phyloP scores from a whole-genome alignment of 768 basidiomycete species.

The Pulveroboletus sp. region DNA sequence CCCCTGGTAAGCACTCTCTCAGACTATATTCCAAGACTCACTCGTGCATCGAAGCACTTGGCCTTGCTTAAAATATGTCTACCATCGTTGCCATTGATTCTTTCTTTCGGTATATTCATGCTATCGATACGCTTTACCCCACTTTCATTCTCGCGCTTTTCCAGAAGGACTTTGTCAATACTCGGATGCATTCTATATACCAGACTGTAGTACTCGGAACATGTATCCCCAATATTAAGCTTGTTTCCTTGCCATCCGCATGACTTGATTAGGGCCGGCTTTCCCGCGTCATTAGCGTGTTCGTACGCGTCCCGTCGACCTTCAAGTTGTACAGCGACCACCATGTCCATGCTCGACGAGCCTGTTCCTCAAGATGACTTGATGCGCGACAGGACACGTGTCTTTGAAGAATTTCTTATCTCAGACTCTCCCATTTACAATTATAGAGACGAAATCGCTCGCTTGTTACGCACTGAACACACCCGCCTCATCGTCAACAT shows the following conservation, averaged over 20 bases:
- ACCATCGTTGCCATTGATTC: not conserved
- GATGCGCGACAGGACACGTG: conserved; percentile 70
- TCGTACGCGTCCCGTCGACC: conserved; percentile 7
- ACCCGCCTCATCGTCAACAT: conserved; percentile 93
- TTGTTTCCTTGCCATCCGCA: not conserved
- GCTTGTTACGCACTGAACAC: conserved; percentile 78
- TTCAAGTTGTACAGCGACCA: conserved; percentile 5
- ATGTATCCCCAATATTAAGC: not conserved
- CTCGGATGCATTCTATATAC: conserved; percentile 8
- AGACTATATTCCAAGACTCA: not conserved
- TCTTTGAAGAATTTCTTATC: conserved; percentile 82
- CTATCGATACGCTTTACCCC: conserved; percentile 8
- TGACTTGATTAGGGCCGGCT: conserved; percentile 33
- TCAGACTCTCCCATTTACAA: conserved; percentile 67
- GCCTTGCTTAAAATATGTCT: no score
- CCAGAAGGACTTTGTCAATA: not conserved
- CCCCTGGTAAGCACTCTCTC: conserved; percentile 11
- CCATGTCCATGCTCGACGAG: conserved; percentile 43
- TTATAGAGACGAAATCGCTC: conserved; percentile 81
- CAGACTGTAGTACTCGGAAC: conserved; percentile 8
- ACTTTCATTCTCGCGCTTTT: conserved; percentile 1
- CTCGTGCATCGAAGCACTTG: not conserved
- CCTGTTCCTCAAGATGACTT: conserved; percentile 69
- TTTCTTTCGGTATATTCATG: conserved; percentile 6
- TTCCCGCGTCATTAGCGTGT: conserved; percentile 22